These are phyloP conservation scores for peach (Prunus persica) DNA, from an alignment of 306 rosid genomes.

Conservation along the genomic window Prunus_persica_NCBIv2 NC_034014.1:24117001-24117500, in stretches of 20 bases:
- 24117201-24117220: constrained; percentile 57
- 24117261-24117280: constrained; percentile 29
- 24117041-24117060: background rate
- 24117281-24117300: background rate
- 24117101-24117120: background rate
- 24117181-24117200: constrained; percentile 47
- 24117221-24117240: constrained; percentile 49
- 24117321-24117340: background rate
- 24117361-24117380: background rate
- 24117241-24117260: constrained; percentile 21
- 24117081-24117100: background rate
- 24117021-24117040: background rate
- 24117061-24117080: background rate
- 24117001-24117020: background rate
- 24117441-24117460: background rate
- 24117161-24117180: constrained; percentile 19
- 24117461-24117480: background rate
- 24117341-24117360: background rate
- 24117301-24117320: background rate
- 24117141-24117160: background rate
- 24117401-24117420: background rate
- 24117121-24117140: background rate
- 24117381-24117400: background rate
- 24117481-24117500: background rate
- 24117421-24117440: background rate